phyloP scores from a whole-genome alignment of 75 land plant genomes.

The Cunninghamia lanceolata region DNA sequence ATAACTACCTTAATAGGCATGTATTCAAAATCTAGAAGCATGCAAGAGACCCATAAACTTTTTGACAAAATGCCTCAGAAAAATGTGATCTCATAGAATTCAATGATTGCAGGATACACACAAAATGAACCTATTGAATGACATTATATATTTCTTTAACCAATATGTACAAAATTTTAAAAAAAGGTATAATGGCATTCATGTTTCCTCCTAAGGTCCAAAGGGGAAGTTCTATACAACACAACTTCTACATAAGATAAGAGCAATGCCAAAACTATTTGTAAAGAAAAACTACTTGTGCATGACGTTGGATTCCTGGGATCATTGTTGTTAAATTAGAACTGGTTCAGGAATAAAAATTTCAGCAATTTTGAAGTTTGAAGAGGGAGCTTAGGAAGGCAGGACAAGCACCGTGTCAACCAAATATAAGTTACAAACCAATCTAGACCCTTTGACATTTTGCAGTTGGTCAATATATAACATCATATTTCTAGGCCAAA shows the following conservation, averaged over 20 bases:
- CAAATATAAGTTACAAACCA: background rate
- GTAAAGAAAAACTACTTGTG: background rate
- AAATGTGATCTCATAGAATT: too few species aligned
- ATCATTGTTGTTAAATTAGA: background rate
- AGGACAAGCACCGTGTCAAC: background rate
- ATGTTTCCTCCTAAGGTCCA: background rate
- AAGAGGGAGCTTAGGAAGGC: background rate
- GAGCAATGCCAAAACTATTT: background rate
- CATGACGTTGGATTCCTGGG: background rate
- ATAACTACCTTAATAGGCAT: too few species aligned
- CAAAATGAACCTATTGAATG: too few species aligned
- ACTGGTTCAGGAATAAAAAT: background rate
- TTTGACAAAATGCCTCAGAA: too few species aligned
- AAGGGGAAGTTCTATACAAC: background rate
- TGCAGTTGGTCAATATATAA: background rate
- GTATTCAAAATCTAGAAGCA: too few species aligned
- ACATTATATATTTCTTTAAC: too few species aligned
- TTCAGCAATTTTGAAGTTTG: background rate
- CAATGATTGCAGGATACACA: too few species aligned
- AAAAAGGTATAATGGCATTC: background rate
- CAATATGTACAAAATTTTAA: background rate
- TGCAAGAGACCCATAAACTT: too few species aligned
- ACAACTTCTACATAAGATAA: background rate
- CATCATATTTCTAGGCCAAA: background rate
- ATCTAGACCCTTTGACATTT: background rate